Evolutionary conservation across 1,284 basidiomycete species (phyloP).

Genomic region (Xanthoconium separans): DNA sequence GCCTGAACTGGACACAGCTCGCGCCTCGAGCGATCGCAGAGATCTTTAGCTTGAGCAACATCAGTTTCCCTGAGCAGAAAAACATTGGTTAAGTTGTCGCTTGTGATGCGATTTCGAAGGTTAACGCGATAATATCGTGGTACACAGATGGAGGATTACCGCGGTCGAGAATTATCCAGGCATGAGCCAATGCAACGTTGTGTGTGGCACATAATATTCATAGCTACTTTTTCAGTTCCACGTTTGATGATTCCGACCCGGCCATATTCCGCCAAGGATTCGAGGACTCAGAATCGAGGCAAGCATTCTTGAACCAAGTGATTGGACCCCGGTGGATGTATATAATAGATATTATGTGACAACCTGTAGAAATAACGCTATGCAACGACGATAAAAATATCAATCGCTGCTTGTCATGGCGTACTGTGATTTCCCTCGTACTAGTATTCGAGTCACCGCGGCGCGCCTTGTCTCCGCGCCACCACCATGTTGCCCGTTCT

Average conservation of each 20-base stretch:
- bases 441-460: no score
- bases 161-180: constrained; percentile 21
- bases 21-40: constrained; percentile 22
- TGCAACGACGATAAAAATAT: no score
- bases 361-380: no score
- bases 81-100: constrained; percentile 19
- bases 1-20: not conserved
- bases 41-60: constrained; percentile 21
- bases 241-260: constrained; percentile 14
- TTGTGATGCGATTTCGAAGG: not conserved
- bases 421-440: no score
- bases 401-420: no score
- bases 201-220: not conserved
- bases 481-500: no score
- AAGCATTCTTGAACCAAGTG: no score
- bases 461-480: no score
- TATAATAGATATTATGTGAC: no score
- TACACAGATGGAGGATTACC: constrained; percentile 18
- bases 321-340: no score
- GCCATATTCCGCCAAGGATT: no score
- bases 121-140: not conserved
- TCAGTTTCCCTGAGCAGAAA: constrained; percentile 5
- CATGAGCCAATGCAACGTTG: not conserved
- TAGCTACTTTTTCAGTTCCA: constrained; percentile 15
- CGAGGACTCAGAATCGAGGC: no score